Evolutionary conservation across 148 eudicot species (phyloP).

Genomic region (Silene conica): DNA sequence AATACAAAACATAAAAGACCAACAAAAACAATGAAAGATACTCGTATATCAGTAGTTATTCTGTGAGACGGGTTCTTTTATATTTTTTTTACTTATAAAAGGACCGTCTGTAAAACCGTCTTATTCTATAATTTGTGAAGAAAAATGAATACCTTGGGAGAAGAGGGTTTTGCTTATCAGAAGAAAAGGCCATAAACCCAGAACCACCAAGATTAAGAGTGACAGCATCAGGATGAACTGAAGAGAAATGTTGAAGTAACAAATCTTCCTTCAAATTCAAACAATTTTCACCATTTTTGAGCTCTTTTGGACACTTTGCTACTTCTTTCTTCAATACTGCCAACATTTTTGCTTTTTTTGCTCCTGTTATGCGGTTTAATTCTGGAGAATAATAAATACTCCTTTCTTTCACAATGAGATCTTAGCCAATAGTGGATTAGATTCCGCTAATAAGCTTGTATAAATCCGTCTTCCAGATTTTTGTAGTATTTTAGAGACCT

Average conservation of each 20-base stretch:
- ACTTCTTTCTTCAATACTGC: slow-evolving; percentile 43
- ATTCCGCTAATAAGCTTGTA: too few species aligned
- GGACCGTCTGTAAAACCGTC: too few species aligned
- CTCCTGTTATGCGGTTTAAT: background rate
- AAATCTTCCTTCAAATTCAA: slow-evolving; percentile 31
- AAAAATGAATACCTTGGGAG: slow-evolving; percentile 33
- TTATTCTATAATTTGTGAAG: too few species aligned
- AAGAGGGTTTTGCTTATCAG: slow-evolving; percentile 40
- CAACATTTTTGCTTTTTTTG: slow-evolving; percentile 27
- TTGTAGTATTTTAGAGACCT: too few species aligned
- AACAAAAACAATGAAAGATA: background rate
- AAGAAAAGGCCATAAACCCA: slow-evolving; percentile 35
- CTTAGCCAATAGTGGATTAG: too few species aligned
- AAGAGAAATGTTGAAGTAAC: slow-evolving; percentile 31
- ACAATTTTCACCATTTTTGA: slow-evolving; percentile 27
- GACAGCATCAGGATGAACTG: slow-evolving; percentile 35
- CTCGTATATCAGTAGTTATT: background rate
- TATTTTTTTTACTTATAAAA: too few species aligned
- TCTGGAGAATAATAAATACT: background rate
- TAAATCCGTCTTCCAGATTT: too few species aligned
- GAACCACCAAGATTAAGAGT: slow-evolving; percentile 32
- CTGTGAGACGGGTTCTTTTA: too few species aligned
- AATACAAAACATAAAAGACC: background rate
- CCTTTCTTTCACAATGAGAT: too few species aligned
- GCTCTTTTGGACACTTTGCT: slow-evolving; percentile 40